A percentile compares a stretch with the other conserved stretches of the same genome.
Evolutionary conservation across 805 yeast species (phyloP).

Genomic region (Candida easanensis): DNA sequence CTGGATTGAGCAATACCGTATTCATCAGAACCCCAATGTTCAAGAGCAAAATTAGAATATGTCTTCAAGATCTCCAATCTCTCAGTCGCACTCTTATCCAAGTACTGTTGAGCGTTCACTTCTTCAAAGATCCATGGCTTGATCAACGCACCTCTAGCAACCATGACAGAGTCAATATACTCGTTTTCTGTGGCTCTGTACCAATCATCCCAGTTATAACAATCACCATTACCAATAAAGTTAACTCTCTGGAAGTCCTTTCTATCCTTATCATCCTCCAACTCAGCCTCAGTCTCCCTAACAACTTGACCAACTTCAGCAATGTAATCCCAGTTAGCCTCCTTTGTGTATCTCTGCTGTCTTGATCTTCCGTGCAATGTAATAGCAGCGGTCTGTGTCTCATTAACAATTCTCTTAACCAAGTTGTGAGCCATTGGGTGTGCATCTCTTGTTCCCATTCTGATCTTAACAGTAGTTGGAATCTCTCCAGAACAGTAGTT

Average conservation of each 20-base stretch:
- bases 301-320: slow-evolving; percentile 68
- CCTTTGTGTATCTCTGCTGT: slow-evolving; percentile 89
- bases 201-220: slow-evolving; percentile 87
- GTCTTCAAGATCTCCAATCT: slow-evolving; percentile 71
- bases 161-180: slow-evolving; percentile 91
- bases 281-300: slow-evolving; percentile 50
- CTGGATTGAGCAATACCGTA: slow-evolving; percentile 88
- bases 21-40: slow-evolving; percentile 98
- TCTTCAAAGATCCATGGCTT: slow-evolving; percentile 99
- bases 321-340: slow-evolving; percentile 92
- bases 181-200: slow-evolving; percentile 59
- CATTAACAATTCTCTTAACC: slow-evolving; percentile 67
- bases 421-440: slow-evolving; percentile 85
- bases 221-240: slow-evolving; percentile 94
- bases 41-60: slow-evolving; percentile 78
- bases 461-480: slow-evolving; percentile 87
- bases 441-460: slow-evolving; percentile 86
- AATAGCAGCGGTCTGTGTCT: slow-evolving; percentile 83
- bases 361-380: slow-evolving; percentile 96
- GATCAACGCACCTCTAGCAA: slow-evolving; percentile 95
- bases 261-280: slow-evolving; percentile 58
- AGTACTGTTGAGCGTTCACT: slow-evolving; percentile 79
- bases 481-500: slow-evolving; percentile 83
- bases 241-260: slow-evolving; percentile 63
- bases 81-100: slow-evolving; percentile 89